These are phyloP conservation scores for Xylaria sp. DNA, from an alignment of 2,329 filamentous ascomycete species.

Conservation along the genomic window DNA sequence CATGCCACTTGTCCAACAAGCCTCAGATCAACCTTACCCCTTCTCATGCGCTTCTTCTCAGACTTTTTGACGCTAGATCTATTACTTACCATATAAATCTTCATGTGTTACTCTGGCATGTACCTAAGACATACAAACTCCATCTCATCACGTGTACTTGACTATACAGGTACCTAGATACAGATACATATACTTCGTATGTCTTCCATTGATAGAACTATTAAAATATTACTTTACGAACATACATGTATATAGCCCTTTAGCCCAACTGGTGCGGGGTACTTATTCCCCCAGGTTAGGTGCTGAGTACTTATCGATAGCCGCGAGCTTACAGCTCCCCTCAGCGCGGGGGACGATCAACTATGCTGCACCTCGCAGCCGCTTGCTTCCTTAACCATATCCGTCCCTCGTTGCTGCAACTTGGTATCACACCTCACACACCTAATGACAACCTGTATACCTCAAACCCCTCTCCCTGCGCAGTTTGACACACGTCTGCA, in stretches of 20 bases:
- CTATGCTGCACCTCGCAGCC: constrained; percentile 18
- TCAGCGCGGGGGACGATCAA: constrained; percentile 15
- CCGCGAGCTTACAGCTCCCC: constrained; percentile 19
- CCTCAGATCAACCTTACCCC: neutral
- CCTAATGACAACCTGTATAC: constrained; percentile 20
- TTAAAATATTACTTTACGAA: neutral
- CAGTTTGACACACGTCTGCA: constrained; percentile 18
- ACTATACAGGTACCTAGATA: neutral
- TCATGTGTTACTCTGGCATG: neutral
- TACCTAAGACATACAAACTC: neutral
- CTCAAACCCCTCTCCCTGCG: constrained; percentile 29
- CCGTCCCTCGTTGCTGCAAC: constrained; percentile 14
- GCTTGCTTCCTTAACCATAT: constrained; percentile 14
- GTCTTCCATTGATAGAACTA: too few relatives aligned
- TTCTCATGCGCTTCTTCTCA: neutral
- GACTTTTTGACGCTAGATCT: neutral
- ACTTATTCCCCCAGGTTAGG: neutral
- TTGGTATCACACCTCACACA: constrained; percentile 21
- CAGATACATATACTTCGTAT: neutral
- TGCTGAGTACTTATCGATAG: constrained; percentile 25
- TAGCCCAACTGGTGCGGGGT: constrained; percentile 3
- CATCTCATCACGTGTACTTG: neutral
- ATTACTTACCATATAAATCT: neutral
- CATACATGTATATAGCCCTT: too few relatives aligned
- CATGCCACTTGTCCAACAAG: neutral